Conservation (phyloP, 73 alveolate genomes). For the Tetrahymena elliotti region DNA sequence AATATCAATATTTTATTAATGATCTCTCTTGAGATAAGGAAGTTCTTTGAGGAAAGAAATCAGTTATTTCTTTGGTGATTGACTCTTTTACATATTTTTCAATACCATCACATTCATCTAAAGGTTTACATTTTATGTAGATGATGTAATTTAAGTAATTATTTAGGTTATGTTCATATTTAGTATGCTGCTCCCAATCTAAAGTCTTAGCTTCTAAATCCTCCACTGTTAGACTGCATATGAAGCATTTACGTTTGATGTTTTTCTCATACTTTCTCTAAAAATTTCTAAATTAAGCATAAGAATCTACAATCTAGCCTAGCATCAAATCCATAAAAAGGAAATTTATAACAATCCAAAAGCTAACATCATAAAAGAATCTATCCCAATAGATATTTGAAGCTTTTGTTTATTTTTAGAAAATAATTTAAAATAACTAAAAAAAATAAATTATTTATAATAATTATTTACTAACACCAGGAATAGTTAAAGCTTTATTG, state of each 20-base stretch:
- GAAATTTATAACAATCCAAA: constrained; percentile 65
- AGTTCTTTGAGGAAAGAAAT: not conserved
- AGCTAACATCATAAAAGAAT: constrained; percentile 59
- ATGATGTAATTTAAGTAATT: constrained; percentile 53
- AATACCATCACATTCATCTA: constrained; percentile 41
- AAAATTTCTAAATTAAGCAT: constrained; percentile 65
- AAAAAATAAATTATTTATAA: constrained; percentile 46
- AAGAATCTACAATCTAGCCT: constrained; percentile 78
- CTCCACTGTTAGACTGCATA: constrained; percentile 67
- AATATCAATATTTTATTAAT: not conserved
- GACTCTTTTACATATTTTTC: constrained; percentile 51
- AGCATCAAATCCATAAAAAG: constrained; percentile 63
- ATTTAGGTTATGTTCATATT: constrained; percentile 53
- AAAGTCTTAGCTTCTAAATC: constrained; percentile 61
- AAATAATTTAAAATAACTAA: no score
- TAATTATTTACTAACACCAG: not conserved
- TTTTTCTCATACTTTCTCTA: constrained; percentile 52
- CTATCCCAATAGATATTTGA: constrained; percentile 1
- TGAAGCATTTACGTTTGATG: constrained; percentile 68
- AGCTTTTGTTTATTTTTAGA: not conserved
- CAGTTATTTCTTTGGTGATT: not conserved
- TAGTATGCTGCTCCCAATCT: constrained; percentile 42
- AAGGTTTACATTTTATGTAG: constrained; percentile 37
- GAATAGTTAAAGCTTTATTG: constrained; percentile 49
- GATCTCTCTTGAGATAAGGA: not conserved